Base-by-base conservation (phyloP, 768 basidiomycete species). In the Podaxis mareebaensis region DNA sequence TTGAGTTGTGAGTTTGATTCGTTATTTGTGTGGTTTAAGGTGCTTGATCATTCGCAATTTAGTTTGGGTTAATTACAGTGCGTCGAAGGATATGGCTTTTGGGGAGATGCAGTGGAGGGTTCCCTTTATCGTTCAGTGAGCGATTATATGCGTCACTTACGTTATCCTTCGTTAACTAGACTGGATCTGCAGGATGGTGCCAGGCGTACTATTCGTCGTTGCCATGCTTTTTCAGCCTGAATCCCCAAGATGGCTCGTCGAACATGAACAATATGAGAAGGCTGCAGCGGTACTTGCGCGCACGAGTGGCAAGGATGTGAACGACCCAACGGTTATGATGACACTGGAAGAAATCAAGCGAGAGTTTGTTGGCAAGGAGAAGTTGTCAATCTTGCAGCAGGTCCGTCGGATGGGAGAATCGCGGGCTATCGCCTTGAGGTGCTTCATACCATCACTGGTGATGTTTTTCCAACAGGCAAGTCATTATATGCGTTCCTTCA, bases 211-310 rank as follows among this genome's bases (percentile, higher is more conserved):
- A 0, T 81, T 87, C 66, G 67, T 81, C 7, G 60, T 78, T 39
- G 69, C 74, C 4, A 83, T 85, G 79, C 52, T 77, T 6, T 78
- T 78, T 58, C 81, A 84, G 61, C 81, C 83, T 4, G 85, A 86
- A 66, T 85, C 84, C 0, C 85, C 85, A 12, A 76, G 84, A n/a
- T 85, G 81, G 81, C 71, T 86, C 24, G 83, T 81, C 24, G 83
- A 84, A 67, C 75, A 78, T 56, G 73, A 75, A 28, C 73, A 75
- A 40, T 75, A 79, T 38, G 77, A 78, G 13, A 74, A 75, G 13
- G 84, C 83, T 17, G 77, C 76, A 0, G 68, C 36, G 17, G 76
- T 72, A 6, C 74, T 81, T 4, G 81, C 79, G 3, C 82, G 71
- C 53, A 71, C 73, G 1, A 69, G 65, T 40, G 69, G 77, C 52